Conservation (phyloP, 257 asterid species). For the Solanum virginianum region DNA sequence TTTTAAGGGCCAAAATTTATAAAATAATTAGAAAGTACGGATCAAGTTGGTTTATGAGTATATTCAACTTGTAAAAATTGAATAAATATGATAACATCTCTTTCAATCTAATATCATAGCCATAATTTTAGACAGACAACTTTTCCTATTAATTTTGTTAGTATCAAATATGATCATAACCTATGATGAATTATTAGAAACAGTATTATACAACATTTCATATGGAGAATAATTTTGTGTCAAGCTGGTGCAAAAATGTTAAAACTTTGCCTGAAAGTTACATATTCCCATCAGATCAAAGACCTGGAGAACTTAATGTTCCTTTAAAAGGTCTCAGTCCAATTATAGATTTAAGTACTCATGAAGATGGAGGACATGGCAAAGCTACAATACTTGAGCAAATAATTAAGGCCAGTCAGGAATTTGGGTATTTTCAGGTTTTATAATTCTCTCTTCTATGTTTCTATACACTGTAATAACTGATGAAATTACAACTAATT, state of each 20-base stretch:
- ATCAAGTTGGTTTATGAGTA: too few relatives aligned
- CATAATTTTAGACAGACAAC: background rate
- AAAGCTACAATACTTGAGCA: constrained; percentile 2
- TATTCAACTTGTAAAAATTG: background rate
- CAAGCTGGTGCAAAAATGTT: background rate
- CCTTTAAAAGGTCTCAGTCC: constrained; percentile 3
- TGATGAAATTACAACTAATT: background rate
- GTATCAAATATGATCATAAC: background rate
- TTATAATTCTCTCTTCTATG: background rate
- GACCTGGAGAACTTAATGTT: constrained; percentile 2
- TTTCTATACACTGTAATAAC: background rate
- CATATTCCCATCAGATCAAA: constrained; percentile 6
- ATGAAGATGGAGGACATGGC: background rate
- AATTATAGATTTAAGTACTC: constrained; percentile 4
- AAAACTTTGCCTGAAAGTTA: constrained; percentile 5
- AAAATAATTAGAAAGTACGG: too few relatives aligned
- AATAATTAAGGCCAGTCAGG: constrained; percentile 33
- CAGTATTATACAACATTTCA: background rate
- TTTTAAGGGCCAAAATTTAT: too few relatives aligned
- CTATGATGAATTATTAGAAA: background rate
- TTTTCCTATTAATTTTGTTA: background rate
- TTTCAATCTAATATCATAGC: background rate
- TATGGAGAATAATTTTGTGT: background rate
- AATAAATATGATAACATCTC: background rate
- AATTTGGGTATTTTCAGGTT: constrained; percentile 46